phyloP scores from a whole-genome alignment of 495 filamentous ascomycete species.

The Neurospora sp. region DNA sequence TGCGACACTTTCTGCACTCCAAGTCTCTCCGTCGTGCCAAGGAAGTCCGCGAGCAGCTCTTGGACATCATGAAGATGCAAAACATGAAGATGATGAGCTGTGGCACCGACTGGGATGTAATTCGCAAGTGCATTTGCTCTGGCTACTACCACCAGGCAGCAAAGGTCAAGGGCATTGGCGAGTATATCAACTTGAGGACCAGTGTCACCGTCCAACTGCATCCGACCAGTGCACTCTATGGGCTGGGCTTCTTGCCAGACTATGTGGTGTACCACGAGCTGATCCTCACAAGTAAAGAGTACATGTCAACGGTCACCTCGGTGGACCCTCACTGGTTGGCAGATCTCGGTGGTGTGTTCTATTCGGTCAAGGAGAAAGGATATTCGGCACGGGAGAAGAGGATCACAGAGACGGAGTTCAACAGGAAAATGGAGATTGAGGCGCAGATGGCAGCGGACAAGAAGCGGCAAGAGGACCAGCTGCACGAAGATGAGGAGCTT shows the following conservation, averaged over 20 bases:
- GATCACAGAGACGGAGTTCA: conserved; percentile 90
- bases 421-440: conserved; percentile 91
- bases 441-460: conserved; percentile 85
- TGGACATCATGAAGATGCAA: conserved; percentile 90
- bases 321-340: conserved; percentile 98
- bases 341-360: conserved; percentile 97
- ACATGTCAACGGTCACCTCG: conserved; percentile 95
- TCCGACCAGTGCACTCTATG: conserved; percentile 86
- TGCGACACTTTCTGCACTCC: conserved; percentile 81
- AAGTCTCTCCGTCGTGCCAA: conserved; percentile 84
- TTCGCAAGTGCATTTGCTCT: conserved; percentile 92
- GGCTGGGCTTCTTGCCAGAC: conserved; percentile 85
- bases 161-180: conserved; percentile 89
- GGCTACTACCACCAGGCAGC: conserved; percentile 99
- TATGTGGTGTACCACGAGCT: conserved; percentile 98
- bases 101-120: conserved; percentile 92
- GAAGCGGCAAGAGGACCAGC: conserved; percentile 53
- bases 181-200: conserved; percentile 93
- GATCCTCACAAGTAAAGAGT: conserved; percentile 93
- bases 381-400: conserved; percentile 84
- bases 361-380: conserved; percentile 95
- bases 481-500: conserved; percentile 35
- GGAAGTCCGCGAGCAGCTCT: conserved; percentile 86
- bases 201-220: conserved; percentile 89
- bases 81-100: conserved; percentile 82